Evolutionary conservation across 495 filamentous ascomycete genomes (phyloP).

Genomic region (Aspergillus asperescens): DNA sequence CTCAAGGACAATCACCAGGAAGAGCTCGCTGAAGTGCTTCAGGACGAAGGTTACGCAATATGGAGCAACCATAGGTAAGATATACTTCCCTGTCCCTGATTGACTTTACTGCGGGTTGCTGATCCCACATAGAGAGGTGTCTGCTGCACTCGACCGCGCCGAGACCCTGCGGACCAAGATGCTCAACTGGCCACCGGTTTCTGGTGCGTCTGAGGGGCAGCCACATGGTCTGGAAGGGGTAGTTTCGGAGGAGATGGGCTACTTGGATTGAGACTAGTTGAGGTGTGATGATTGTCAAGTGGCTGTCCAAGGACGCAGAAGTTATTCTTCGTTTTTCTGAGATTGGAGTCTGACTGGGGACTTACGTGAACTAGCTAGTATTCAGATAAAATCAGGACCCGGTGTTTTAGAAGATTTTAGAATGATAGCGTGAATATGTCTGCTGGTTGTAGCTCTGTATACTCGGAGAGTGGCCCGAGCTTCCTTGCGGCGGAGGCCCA

Average conservation of each 20-base stretch:
- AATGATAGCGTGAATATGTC: background rate
- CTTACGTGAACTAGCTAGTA: background rate
- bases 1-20: constrained; percentile 90
- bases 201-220: constrained; percentile 33
- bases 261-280: constrained; percentile 40
- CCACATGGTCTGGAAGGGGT: constrained; percentile 42
- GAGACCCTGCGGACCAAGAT: constrained; percentile 37
- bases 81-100: background rate
- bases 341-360: background rate
- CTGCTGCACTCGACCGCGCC: constrained; percentile 36
- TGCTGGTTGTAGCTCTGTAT: background rate
- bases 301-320: background rate
- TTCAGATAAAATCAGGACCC: background rate
- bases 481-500: constrained; percentile 35
- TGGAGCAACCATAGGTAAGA: constrained; percentile 40
- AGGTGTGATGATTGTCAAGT: background rate
- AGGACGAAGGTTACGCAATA: constrained; percentile 62
- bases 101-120: background rate
- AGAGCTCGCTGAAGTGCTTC: constrained; percentile 73
- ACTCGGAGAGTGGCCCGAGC: constrained; percentile 36
- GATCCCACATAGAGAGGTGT: constrained; percentile 38
- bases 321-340: background rate
- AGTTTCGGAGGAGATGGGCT: constrained; percentile 55
- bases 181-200: constrained; percentile 46
- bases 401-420: background rate